Conservation (phyloP, 2,329 filamentous ascomycete species). For the Botrytis deweyae region DNA sequence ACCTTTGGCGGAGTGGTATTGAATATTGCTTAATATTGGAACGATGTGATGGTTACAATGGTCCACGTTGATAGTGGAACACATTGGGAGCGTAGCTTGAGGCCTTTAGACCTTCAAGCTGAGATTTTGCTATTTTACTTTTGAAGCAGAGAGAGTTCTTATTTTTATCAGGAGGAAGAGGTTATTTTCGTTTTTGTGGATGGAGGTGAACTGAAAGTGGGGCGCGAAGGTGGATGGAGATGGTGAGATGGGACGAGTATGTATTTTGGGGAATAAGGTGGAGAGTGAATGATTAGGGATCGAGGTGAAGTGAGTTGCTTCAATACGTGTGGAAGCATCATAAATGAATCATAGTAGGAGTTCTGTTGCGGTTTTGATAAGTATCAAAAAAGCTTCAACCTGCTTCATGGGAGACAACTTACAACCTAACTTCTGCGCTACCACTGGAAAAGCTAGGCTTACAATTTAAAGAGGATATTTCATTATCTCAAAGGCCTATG, state of each 20-base stretch:
- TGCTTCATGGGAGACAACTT: neutral
- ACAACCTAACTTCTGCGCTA: fast-evolving
- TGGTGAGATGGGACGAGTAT: neutral
- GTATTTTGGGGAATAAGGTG: neutral
- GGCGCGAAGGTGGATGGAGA: neutral
- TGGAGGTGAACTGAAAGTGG: neutral
- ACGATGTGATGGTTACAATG: neutral
- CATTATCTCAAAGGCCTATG: neutral
- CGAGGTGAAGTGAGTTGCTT: neutral
- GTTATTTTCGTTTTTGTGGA: neutral
- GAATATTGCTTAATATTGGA: neutral
- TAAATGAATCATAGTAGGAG: neutral
- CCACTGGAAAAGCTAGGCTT: neutral
- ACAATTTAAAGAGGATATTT: neutral
- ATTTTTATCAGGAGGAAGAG: too few relatives aligned
- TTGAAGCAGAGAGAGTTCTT: neutral
- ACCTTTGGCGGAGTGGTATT: neutral
- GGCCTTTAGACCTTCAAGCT: fast-evolving
- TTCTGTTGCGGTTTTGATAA: neutral
- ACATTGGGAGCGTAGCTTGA: neutral
- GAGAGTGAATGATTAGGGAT: neutral
- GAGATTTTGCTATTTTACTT: neutral
- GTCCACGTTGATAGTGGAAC: neutral
- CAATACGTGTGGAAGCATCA: neutral
- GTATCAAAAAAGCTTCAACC: too few relatives aligned